Evolutionary conservation across 2,329 filamentous ascomycete species (phyloP).

Genomic region (Neopestalotiopsis sp.): DNA sequence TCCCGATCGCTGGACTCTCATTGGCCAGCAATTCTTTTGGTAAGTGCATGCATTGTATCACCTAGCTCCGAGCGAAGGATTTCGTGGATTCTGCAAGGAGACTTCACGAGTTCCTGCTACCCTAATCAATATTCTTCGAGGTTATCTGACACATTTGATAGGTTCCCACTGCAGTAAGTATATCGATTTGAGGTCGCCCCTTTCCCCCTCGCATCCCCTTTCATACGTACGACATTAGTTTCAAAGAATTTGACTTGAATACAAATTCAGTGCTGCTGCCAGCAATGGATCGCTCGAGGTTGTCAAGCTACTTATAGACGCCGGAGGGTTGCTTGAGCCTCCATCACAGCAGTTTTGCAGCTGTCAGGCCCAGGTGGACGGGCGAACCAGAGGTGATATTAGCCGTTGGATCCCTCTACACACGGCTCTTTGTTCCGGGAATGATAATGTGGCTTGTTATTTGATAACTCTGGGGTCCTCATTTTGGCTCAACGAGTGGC

Average conservation of each 20-base stretch:
- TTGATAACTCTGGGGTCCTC: background rate
- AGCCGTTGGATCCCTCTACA: background rate
- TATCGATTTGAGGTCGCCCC: background rate
- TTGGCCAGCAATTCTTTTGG: background rate
- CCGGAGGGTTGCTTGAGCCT: background rate
- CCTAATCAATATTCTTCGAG: background rate
- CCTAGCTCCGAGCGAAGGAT: background rate
- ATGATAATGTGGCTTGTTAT: background rate
- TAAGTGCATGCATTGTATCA: background rate
- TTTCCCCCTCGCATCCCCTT: background rate
- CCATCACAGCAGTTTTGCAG: background rate
- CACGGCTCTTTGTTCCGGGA: background rate
- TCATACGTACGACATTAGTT: too few species aligned
- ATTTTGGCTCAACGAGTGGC: background rate
- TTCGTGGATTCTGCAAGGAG: too few species aligned
- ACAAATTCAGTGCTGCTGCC: background rate
- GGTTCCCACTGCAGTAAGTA: slow-evolving; percentile 1
- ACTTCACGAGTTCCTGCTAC: too few species aligned
- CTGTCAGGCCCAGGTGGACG: background rate
- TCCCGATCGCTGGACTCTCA: background rate
- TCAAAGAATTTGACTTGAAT: background rate
- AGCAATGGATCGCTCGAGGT: background rate
- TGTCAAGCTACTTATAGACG: background rate
- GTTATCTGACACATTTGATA: background rate
- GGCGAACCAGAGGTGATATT: background rate